Base-by-base conservation (phyloP, 2,329 filamentous ascomycete species). In the Amphichorda felina region DNA sequence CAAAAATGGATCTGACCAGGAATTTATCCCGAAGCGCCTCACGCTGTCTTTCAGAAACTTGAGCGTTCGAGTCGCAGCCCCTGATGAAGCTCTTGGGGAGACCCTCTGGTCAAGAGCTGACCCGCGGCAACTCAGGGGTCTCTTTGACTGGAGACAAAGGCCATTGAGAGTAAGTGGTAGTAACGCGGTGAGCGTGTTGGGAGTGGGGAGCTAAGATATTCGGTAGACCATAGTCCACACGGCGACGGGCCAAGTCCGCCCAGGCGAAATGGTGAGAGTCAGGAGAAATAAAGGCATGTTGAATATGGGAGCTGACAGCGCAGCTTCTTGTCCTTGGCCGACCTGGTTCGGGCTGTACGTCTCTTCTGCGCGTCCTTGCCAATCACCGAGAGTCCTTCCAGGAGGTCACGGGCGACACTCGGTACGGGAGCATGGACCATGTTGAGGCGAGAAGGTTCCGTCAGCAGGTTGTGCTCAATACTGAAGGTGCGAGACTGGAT, bases 261-360 rank as follows among this genome's bases (percentile, higher is more conserved):
- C 60, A 0, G 60, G 60, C 1, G 60, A 63, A 39, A 63, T 61
- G 59, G 59, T 63, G 51, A 26, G 45, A n/a, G 36, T 5, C 13
- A 26, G 13, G 8, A 8, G 7, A 8, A 8, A n/a, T 15, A 4
- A 30, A 15, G n/a, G 17, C 3, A 8, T 30, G n/a, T 13, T 15
- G n/a, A 30, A 30, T 22, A 24, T 16, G 15, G 10, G 17, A 16
- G 34, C 30, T 51, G 15, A 30, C 15, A 8, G 3, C 8, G 17
- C 27, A 30, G 51, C 43, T 56, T 5, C 43, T 56, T 4, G 53
- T 56, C 11, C 42, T 56, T 8, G 53, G 53, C 8, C 43, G 51
- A 15, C 53, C 51, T 11, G 53, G 51, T 2, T 45, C 53, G 0
- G 53, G 53, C 2, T 56, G 53, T 32, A 55, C 53, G 1, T 49